Percentiles rank a stretch among this genome's conserved stretches.
Evolutionary conservation across 257 asterid genomes (phyloP).

Genomic region (Orobanche coerulescens): DNA sequence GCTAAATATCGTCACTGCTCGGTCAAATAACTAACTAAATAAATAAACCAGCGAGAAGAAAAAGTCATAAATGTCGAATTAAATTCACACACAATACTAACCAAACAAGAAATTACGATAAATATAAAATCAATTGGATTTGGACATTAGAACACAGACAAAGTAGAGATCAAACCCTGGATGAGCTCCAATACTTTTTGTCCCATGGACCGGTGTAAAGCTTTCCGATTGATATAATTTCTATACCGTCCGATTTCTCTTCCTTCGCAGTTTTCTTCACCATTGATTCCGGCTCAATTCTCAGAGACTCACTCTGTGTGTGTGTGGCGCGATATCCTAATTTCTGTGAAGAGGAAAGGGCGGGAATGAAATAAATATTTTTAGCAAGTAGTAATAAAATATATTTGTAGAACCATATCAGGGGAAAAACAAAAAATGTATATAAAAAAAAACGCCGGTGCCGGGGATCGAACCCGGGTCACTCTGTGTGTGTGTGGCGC

Average conservation of each 20-base stretch:
- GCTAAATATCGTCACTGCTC: too few species aligned
- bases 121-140: neutral
- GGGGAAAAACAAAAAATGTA: too few species aligned
- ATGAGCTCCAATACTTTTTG: constrained; percentile 97
- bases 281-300: constrained; percentile 31
- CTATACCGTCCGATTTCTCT: constrained; percentile 59
- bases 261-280: constrained; percentile 33
- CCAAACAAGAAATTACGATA: neutral
- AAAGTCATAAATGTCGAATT: neutral
- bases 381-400: too few species aligned
- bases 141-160: neutral
- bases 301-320: neutral
- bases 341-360: constrained; percentile 25
- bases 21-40: neutral
- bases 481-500: neutral
- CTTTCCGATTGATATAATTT: constrained; percentile 67
- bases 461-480: constrained; percentile 97
- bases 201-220: constrained; percentile 76
- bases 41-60: neutral
- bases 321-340: neutral
- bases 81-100: neutral
- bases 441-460: constrained; percentile 44
- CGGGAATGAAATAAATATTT: constrained; percentile 33
- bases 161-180: constrained; percentile 58
- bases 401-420: too few species aligned